These are phyloP conservation scores for Monoraphidium neglectum DNA, from an alignment of 139 green algal species.

Conservation along the genomic window DNA sequence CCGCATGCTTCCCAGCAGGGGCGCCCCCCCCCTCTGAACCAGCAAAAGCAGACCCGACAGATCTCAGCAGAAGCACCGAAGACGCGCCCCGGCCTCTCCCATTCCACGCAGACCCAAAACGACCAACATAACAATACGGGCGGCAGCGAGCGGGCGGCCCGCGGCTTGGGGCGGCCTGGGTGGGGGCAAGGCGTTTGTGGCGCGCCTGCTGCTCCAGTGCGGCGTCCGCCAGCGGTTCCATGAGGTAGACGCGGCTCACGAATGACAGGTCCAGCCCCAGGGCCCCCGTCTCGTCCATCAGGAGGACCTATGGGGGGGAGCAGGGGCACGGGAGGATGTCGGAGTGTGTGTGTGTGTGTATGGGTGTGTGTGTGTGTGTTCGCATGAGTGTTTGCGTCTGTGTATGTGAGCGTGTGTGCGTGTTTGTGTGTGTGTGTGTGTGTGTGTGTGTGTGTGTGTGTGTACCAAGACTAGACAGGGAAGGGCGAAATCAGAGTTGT, in stretches of 20 bases:
- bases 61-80: too few relatives aligned
- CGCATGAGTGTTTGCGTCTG: neutral
- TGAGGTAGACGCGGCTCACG: conserved; percentile 85
- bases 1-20: neutral
- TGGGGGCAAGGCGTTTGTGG: conserved; percentile 53
- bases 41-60: neutral
- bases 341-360: too few relatives aligned
- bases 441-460: too few relatives aligned
- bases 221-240: conserved; percentile 92
- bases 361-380: neutral
- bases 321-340: too few relatives aligned
- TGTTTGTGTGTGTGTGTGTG: too few relatives aligned
- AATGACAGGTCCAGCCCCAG: conserved; percentile 95
- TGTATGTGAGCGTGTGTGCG: too few relatives aligned
- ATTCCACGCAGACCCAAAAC: neutral
- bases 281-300: conserved; percentile 78
- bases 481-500: too few relatives aligned
- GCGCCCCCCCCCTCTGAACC: neutral
- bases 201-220: conserved; percentile 78
- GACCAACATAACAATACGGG: neutral
- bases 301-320: conserved; percentile 44
- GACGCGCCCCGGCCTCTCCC: too few relatives aligned
- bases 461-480: too few relatives aligned
- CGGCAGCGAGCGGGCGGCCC: neutral
- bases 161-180: neutral